Base-by-base conservation (phyloP, 352 stramenopile genomes). In the Plasmopara muralis region DNA sequence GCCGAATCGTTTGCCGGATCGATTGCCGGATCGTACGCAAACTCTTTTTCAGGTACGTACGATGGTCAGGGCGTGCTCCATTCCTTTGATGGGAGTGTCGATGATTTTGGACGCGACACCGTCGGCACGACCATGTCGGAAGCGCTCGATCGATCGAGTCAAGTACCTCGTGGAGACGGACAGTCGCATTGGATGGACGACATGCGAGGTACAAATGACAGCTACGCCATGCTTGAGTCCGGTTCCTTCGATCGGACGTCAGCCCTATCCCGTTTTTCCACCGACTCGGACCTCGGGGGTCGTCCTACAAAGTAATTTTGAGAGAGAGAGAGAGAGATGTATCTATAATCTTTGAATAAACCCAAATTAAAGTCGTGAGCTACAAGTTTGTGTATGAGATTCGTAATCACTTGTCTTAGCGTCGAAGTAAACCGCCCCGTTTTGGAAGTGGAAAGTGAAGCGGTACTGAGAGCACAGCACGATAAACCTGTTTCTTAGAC, bases 131-230 rank as follows among this genome's bases (percentile, higher is more conserved):
- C 60, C 0, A 55, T 69, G n/a, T 68, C 64, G 0, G 64, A 72
- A 44, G 64, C 64, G 0, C 20, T 63, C 9, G 60, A 66, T 2
- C 59, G 62, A 45, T 49, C 62, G 42, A 64, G 49, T 20, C 45
- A 72, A 52, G 48, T 57, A 33, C 57, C 56, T 25, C 37, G 50
- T 43, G 62, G 37, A 50, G 66, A 50, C 16, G 60, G 72, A 10
- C 49, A 68, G 25, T 77, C 64, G 20, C 77, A 89, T 68, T 89
- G 79, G 79, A 86, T 86, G 75, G 72, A 84, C 51, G 71, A 83
- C 15, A 87, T 87, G 74, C 79, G 79, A n/a, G 79, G 77, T 60
- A 90, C 79, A 0, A 81, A 80, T 56, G 79, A 90, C 68, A 86
- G 73, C 65, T 90, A 90, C 64, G 79, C 77, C 8, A 90, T 90